phyloP scores from a whole-genome alignment of 768 basidiomycete species.

The Neoboletus subvelutipes region DNA sequence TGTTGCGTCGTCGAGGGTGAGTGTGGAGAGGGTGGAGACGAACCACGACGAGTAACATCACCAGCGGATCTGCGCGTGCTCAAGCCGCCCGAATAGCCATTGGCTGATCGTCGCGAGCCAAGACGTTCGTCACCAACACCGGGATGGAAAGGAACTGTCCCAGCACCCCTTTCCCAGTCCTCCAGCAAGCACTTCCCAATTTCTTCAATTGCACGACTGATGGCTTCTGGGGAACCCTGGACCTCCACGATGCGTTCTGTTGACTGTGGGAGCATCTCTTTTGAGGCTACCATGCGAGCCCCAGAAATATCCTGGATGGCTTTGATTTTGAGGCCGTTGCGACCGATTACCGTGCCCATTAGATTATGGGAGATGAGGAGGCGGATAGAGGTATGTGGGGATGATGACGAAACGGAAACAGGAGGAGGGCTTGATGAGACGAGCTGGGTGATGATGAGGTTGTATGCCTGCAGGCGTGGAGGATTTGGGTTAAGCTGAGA shows the following conservation, averaged over 20 bases:
- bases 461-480: constrained; percentile 69
- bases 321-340: constrained; percentile 96
- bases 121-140: constrained; percentile 74
- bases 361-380: constrained; percentile 98
- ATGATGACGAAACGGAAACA: constrained; percentile 63
- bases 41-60: constrained; percentile 46
- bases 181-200: constrained; percentile 94
- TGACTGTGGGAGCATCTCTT: constrained; percentile 99
- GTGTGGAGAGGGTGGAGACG: constrained; percentile 37
- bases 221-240: constrained; percentile 89
- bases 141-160: constrained; percentile 95
- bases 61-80: constrained; percentile 65
- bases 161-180: constrained; percentile 93
- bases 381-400: constrained; percentile 81
- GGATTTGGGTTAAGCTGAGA: constrained; percentile 7
- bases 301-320: constrained; percentile 96
- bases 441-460: constrained; percentile 90
- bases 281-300: constrained; percentile 97
- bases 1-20: constrained; percentile 53
- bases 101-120: constrained; percentile 47
- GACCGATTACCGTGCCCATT: constrained; percentile 99
- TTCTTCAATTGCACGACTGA: constrained; percentile 91
- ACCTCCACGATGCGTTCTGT: constrained; percentile 99
- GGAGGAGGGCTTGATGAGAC: constrained; percentile 76
- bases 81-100: constrained; percentile 51